Evolutionary conservation across 139 green algal genomes (phyloP).

Genomic region (Ettlia oleoabundans): DNA sequence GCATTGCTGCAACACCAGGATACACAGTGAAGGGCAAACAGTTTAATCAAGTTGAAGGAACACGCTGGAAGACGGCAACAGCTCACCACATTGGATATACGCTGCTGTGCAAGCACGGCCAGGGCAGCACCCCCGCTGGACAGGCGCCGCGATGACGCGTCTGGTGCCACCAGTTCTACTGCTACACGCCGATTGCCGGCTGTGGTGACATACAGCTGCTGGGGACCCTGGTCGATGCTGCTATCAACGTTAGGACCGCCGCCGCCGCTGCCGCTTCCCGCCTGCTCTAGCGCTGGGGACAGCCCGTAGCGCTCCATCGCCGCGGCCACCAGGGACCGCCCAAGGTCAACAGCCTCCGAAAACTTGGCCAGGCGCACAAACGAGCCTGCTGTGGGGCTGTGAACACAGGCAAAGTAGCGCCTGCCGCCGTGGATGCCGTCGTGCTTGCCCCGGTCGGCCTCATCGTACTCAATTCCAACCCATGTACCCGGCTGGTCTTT

Average conservation of each 20-base stretch:
- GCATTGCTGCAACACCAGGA: too few relatives aligned
- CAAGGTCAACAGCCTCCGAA: conserved; percentile 36
- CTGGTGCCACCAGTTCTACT: conserved; percentile 59
- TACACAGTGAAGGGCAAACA: background rate
- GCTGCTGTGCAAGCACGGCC: background rate
- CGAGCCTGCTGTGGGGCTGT: conserved; percentile 49
- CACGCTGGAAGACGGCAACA: background rate
- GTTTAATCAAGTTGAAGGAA: background rate
- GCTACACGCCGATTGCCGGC: conserved; percentile 46
- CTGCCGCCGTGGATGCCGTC: conserved; percentile 67
- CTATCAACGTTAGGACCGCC: background rate
- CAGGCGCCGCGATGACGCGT: background rate
- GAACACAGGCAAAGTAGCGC: conserved; percentile 72
- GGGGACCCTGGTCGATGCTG: background rate
- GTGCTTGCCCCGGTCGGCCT: conserved; percentile 79
- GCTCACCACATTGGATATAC: conserved; percentile 10
- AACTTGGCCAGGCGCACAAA: conserved; percentile 77
- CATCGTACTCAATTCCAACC: conserved; percentile 90
- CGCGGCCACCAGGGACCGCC: conserved; percentile 54
- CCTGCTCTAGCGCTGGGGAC: too few relatives aligned
- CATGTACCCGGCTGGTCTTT: conserved; percentile 68
- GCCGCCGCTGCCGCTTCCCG: too few relatives aligned
- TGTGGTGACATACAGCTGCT: conserved; percentile 60
- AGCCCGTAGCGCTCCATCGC: conserved; percentile 64
- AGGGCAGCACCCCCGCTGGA: background rate